phyloP scores from a whole-genome alignment of 2,329 filamentous ascomycete species.

The Cytospora piceae region DNA sequence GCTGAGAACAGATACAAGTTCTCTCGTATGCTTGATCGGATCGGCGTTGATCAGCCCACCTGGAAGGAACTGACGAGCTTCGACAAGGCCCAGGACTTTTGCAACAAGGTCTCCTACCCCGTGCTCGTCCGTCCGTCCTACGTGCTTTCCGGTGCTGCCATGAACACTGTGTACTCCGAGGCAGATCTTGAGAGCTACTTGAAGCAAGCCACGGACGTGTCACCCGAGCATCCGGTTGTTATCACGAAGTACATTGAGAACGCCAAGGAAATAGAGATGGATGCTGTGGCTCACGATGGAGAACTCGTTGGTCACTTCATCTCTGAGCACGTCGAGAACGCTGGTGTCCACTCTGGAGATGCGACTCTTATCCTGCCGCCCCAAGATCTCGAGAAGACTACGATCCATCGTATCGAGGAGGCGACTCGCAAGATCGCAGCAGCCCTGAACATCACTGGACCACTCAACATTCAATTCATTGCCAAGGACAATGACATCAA shows the following conservation, averaged over 20 bases:
- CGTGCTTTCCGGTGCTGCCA: conserved; percentile 93
- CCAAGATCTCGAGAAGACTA: conserved; percentile 88
- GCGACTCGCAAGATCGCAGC: conserved; percentile 94
- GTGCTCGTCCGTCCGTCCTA: conserved; percentile 96
- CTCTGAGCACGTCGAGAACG: conserved; percentile 98
- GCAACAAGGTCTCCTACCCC: conserved; percentile 85
- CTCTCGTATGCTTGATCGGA: conserved; percentile 94
- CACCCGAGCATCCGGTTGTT: conserved; percentile 92
- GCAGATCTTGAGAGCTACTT: conserved; percentile 89
- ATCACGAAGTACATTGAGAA: conserved; percentile 99
- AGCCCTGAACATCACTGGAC: conserved; percentile 92
- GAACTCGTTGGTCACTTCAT: conserved; percentile 94
- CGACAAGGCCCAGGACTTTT: conserved; percentile 86
- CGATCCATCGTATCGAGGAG: conserved; percentile 88
- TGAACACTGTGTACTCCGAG: conserved; percentile 99
- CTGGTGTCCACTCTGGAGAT: conserved; percentile 97
- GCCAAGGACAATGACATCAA: conserved; percentile 99
- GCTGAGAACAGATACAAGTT: conserved; percentile 99
- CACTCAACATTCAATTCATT: conserved; percentile 99
- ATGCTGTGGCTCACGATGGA: conserved; percentile 90
- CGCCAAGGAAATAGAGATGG: conserved; percentile 99
- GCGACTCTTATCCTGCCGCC: conserved; percentile 94
- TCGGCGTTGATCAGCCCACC: conserved; percentile 91
- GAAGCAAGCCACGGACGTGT: conserved; percentile 89
- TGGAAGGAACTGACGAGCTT: conserved; percentile 99